Evolutionary conservation across 2,329 filamentous ascomycete species (phyloP).

Genomic region (Sporothrix brasiliensis): DNA sequence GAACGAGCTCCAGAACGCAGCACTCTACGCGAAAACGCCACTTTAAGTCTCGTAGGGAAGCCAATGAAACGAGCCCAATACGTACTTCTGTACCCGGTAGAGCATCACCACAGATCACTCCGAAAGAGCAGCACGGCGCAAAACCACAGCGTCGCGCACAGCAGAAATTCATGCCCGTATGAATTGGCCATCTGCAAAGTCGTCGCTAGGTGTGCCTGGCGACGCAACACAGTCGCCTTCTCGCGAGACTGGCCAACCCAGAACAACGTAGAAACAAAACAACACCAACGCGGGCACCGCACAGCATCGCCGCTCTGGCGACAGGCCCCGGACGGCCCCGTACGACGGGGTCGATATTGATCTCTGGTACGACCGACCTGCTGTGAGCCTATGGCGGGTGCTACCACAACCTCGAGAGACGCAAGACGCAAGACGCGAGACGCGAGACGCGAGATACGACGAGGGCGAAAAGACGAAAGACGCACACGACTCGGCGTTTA

Average conservation of each 20-base stretch:
- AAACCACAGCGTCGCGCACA: neutral
- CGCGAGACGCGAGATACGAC: neutral
- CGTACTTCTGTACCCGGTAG: too few species aligned
- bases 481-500: too few species aligned
- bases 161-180: neutral
- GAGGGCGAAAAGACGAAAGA: too few species aligned
- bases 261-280: neutral
- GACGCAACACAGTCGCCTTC: neutral
- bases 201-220: neutral
- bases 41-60: neutral
- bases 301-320: neutral
- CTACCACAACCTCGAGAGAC: neutral
- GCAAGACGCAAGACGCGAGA: neutral
- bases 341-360: neutral
- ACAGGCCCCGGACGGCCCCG: neutral
- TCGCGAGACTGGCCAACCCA: neutral
- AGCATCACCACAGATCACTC: too few species aligned
- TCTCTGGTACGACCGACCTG: neutral
- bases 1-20: neutral
- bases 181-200: neutral
- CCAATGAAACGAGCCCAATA: neutral
- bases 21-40: conserved; percentile 7
- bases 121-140: neutral
- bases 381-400: conserved; percentile 2
- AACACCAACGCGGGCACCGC: neutral